Percentiles rank a stretch among this genome's conserved stretches.
These are phyloP conservation scores for Sequoia sempervirens DNA, from an alignment of 75 land plant species.

Conservation along the genomic window DNA sequence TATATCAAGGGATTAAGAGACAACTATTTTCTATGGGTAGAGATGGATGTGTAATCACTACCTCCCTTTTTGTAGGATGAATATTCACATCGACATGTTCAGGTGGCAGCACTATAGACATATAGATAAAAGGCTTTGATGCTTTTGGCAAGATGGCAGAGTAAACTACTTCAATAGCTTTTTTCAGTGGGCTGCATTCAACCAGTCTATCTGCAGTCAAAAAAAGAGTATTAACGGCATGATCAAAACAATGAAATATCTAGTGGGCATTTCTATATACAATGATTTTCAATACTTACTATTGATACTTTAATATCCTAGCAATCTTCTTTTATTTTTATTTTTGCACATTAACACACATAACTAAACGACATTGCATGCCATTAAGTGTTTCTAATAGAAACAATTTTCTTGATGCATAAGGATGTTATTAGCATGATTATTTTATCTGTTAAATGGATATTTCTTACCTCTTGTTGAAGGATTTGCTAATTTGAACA, in stretches of 20 bases:
- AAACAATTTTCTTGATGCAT: neutral
- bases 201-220: constrained; percentile 80
- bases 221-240: neutral
- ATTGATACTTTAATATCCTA: neutral
- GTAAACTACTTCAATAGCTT: constrained; percentile 96
- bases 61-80: constrained; percentile 99
- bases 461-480: neutral
- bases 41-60: constrained; percentile 13
- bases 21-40: neutral
- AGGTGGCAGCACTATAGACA: constrained; percentile 84
- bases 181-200: constrained; percentile 80
- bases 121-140: constrained; percentile 91
- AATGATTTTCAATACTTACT: neutral
- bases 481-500: neutral
- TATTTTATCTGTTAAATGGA: neutral
- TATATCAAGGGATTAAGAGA: neutral
- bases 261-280: neutral
- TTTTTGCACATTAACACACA: neutral
- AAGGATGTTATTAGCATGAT: neutral
- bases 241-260: neutral
- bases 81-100: constrained; percentile 99
- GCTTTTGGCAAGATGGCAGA: constrained; percentile 96
- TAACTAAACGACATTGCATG: neutral
- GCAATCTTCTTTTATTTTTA: neutral
- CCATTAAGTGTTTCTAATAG: neutral